A percentile compares a stretch with the other conserved stretches of the same genome.
Evolutionary conservation across 805 yeast species (phyloP).

Genomic region (Candida vaughaniae): DNA sequence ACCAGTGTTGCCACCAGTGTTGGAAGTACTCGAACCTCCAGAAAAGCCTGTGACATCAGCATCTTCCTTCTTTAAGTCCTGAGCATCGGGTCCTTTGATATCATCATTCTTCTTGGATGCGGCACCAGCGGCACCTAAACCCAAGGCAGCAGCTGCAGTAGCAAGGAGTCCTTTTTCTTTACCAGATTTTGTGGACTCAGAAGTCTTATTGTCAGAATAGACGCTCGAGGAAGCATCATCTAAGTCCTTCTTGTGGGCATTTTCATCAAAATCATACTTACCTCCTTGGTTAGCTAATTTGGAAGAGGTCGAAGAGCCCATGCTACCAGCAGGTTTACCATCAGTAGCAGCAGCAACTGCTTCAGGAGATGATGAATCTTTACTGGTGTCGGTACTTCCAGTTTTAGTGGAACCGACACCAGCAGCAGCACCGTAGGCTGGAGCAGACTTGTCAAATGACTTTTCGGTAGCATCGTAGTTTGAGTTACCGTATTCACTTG

Average conservation of each 20-base stretch:
- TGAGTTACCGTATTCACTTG: too few relatives aligned
- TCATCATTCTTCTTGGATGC: conserved; percentile 3
- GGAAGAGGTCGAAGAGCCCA: not conserved
- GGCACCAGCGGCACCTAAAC: not conserved
- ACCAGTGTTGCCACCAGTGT: conserved; percentile 97
- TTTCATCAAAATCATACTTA: not conserved
- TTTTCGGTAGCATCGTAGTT: too few relatives aligned
- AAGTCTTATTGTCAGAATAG: not conserved
- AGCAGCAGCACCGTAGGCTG: not conserved
- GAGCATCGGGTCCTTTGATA: not conserved
- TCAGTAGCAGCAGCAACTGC: conserved; percentile 1
- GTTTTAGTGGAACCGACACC: not conserved
- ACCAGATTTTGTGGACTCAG: not conserved
- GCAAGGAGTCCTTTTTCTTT: not conserved
- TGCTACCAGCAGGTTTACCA: conserved; percentile 3
- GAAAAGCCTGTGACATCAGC: not conserved
- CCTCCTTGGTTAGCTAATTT: not conserved
- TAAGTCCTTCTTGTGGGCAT: not conserved
- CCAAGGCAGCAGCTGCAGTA: conserved; percentile 1
- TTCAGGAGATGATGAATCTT: conserved; percentile 1
- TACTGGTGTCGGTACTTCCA: not conserved
- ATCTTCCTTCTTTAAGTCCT: not conserved
- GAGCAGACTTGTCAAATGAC: too few relatives aligned
- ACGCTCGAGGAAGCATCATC: not conserved
- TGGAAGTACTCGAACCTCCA: not conserved